A percentile compares a stretch with the other conserved stretches of the same genome.
These are phyloP conservation scores for Cudoniella acicularis DNA, from an alignment of 495 filamentous ascomycete genomes.

Conservation along the genomic window DNA sequence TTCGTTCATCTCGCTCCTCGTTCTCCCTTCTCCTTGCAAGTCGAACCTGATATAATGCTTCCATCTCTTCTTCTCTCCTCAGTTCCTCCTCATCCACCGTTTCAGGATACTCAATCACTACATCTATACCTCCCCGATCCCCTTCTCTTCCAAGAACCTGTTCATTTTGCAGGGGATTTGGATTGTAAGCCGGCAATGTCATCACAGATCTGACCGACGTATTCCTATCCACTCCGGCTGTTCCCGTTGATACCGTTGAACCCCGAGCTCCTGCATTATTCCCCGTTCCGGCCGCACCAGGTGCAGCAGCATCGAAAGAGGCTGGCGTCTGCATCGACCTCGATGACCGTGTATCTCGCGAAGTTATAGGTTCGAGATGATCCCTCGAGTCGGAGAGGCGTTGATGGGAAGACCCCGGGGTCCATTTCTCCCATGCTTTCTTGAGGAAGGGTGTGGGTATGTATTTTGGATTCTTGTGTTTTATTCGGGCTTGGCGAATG, in stretches of 20 bases:
- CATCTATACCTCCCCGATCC: conserved; percentile 87
- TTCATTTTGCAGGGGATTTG: conserved; percentile 66
- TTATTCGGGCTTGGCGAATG: conserved; percentile 44
- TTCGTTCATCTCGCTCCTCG: conserved; percentile 71
- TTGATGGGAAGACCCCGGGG: conserved; percentile 31
- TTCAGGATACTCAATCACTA: conserved; percentile 82
- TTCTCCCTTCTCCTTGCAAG: conserved; percentile 70
- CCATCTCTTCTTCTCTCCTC: conserved; percentile 89
- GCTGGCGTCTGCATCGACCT: conserved; percentile 18
- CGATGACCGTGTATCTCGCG: background rate
- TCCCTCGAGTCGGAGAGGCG: conserved; percentile 24
- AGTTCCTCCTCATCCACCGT: conserved; percentile 52
- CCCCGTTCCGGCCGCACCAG: conserved; percentile 14
- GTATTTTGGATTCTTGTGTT: conserved; percentile 46
- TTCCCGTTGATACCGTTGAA: conserved; percentile 9
- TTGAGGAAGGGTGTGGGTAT: conserved; percentile 57
- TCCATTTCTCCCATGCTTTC: conserved; percentile 58
- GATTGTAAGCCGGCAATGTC: conserved; percentile 78
- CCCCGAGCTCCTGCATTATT: conserved; percentile 1
- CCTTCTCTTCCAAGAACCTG: conserved; percentile 87
- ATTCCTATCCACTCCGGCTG: conserved; percentile 66
- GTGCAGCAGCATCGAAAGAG: conserved; percentile 8
- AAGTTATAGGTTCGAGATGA: conserved; percentile 23
- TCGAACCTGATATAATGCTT: conserved; percentile 85
- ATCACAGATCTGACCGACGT: conserved; percentile 88